Conservation (phyloP, 2,329 filamentous ascomycete genomes). For the Rhinocladiella similis region DNA sequence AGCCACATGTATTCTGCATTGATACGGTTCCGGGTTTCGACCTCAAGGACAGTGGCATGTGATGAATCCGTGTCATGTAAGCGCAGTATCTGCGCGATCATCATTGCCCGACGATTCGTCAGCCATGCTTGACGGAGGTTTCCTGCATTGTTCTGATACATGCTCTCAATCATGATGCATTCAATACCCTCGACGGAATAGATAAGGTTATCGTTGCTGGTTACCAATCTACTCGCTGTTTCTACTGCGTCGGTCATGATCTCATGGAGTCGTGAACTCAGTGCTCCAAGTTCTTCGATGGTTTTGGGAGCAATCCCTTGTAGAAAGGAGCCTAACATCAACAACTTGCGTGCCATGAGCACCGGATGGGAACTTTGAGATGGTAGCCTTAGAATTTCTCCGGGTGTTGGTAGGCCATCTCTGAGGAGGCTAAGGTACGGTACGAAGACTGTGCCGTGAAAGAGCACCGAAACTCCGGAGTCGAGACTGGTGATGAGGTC, state of each 20-base stretch:
- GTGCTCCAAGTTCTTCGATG: not conserved
- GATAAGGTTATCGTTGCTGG: constrained; percentile 40
- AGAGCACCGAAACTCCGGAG: constrained; percentile 34
- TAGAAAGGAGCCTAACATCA: constrained; percentile 44
- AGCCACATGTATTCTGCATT: constrained; percentile 39
- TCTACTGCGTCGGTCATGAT: constrained; percentile 35
- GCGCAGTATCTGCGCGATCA: constrained; percentile 43
- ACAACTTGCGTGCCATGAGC: constrained; percentile 49
- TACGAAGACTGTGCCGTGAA: constrained; percentile 40
- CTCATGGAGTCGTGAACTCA: not conserved
- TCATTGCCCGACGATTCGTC: constrained; percentile 40
- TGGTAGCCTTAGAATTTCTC: constrained; percentile 40
- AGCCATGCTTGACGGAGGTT: constrained; percentile 44
- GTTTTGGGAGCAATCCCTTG: constrained; percentile 17
- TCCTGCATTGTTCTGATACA: constrained; percentile 41
- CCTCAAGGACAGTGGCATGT: constrained; percentile 13
- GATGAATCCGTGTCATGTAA: constrained; percentile 34
- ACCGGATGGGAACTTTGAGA: constrained; percentile 47
- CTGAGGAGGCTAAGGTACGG: constrained; percentile 32
- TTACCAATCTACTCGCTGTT: constrained; percentile 35
- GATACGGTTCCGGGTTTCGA: constrained; percentile 11
- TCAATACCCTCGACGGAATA: constrained; percentile 42
- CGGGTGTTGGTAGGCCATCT: constrained; percentile 29
- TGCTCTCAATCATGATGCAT: constrained; percentile 44
- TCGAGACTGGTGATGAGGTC: constrained; percentile 37